Evolutionary conservation across 176 grass and related monocot genomes (phyloP).

Genomic region (Avena insularis): DNA sequence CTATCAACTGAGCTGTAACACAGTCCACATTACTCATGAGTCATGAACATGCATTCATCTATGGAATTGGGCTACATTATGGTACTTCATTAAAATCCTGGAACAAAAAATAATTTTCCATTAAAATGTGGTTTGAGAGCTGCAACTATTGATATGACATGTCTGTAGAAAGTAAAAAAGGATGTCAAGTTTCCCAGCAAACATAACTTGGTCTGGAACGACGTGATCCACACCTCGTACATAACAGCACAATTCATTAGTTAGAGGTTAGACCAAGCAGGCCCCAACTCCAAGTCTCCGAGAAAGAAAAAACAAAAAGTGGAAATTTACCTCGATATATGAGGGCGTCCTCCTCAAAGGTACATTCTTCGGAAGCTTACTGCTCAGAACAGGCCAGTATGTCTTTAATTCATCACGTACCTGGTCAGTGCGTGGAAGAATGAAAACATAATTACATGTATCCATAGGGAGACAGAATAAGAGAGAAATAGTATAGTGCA

Average conservation of each 20-base stretch:
- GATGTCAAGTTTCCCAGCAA: slow-evolving; percentile 1
- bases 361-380: slow-evolving; percentile 63
- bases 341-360: slow-evolving; percentile 50
- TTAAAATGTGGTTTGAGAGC: slow-evolving; percentile 11
- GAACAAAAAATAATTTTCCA: slow-evolving; percentile 21
- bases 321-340: slow-evolving; percentile 54
- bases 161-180: slow-evolving; percentile 15
- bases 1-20: slow-evolving; percentile 38
- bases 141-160: slow-evolving; percentile 35
- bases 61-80: slow-evolving; percentile 13
- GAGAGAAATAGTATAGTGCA: slow-evolving; percentile 43
- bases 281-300: slow-evolving; percentile 28
- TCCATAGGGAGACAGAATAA: slow-evolving; percentile 20
- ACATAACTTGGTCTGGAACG: background rate
- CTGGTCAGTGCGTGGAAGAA: slow-evolving; percentile 43
- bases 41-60: slow-evolving; percentile 39
- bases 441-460: slow-evolving; percentile 33
- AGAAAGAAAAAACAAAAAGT: slow-evolving; percentile 40
- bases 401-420: slow-evolving; percentile 88
- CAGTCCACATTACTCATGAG: slow-evolving; percentile 22
- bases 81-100: slow-evolving; percentile 27
- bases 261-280: slow-evolving; percentile 2
- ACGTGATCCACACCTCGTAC: slow-evolving; percentile 26
- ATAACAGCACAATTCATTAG: slow-evolving; percentile 35
- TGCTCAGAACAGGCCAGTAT: slow-evolving; percentile 77